A percentile compares a stretch with the other conserved stretches of the same genome.
These are phyloP conservation scores for Ogataea hybrid DNA, from an alignment of 1,139 yeast genomes.

Conservation along the genomic window DNA sequence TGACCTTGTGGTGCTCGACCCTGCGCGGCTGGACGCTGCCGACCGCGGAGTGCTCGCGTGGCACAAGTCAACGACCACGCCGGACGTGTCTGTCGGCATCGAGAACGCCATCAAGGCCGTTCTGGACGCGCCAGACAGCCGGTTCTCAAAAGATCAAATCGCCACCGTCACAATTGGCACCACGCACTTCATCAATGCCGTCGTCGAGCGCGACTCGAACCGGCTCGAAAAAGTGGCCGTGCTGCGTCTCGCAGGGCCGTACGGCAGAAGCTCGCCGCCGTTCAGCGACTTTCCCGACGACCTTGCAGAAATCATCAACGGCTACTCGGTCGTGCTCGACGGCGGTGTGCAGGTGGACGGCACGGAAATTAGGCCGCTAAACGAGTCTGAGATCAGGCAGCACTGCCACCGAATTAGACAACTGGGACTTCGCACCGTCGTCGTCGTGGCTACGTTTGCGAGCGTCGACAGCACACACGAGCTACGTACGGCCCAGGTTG, in stretches of 20 bases:
- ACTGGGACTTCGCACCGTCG: conserved; percentile 28
- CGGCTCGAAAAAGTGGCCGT: conserved; percentile 34
- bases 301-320: conserved; percentile 27
- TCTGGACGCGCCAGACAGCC: conserved; percentile 23
- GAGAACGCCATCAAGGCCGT: conserved; percentile 35
- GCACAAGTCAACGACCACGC: conserved; percentile 43
- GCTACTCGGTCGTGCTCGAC: conserved; percentile 29
- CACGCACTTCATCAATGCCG: conserved; percentile 37
- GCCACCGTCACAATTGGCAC: conserved; percentile 36
- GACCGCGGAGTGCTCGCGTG: too few relatives aligned
- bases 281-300: conserved; percentile 35
- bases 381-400: conserved; percentile 25
- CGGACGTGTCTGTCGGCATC: conserved; percentile 45
- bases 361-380: conserved; percentile 27
- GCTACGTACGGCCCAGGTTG: conserved; percentile 27
- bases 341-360: conserved; percentile 35
- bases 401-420: conserved; percentile 28
- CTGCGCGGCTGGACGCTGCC: too few relatives aligned
- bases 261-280: conserved; percentile 29
- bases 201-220: conserved; percentile 33
- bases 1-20: too few relatives aligned
- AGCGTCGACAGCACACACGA: too few relatives aligned
- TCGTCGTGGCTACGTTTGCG: conserved; percentile 32
- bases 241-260: too few relatives aligned
- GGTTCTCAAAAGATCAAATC: conserved; percentile 24